Conservation (phyloP, 2,329 filamentous ascomycete genomes). For the Grosmannia clavigera region DNA sequence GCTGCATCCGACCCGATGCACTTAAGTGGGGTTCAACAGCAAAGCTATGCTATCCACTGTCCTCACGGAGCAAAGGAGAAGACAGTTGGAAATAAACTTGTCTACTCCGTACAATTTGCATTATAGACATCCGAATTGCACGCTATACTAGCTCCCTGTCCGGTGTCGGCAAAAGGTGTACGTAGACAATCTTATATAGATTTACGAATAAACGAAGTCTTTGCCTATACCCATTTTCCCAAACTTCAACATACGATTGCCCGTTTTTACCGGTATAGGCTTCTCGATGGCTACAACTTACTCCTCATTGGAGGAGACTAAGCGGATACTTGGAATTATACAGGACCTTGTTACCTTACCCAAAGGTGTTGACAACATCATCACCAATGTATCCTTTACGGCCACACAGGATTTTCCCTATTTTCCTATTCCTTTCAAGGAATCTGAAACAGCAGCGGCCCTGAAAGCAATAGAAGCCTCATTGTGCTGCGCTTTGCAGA, state of each 20-base stretch:
- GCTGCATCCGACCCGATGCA: not conserved
- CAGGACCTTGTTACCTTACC: constrained; percentile 2
- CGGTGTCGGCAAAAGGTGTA: not conserved
- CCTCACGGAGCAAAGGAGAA: not conserved
- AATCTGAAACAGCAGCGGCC: constrained; percentile 7
- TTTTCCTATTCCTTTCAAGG: constrained; percentile 13
- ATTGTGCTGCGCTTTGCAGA: constrained; percentile 39
- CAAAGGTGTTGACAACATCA: not conserved
- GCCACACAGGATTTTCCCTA: constrained; percentile 12
- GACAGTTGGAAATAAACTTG: no score
- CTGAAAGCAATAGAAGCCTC: constrained; percentile 33
- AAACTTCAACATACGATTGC: not conserved
- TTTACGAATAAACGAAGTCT: not conserved
- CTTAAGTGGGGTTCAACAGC: not conserved
- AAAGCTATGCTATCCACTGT: not conserved
- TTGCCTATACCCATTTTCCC: not conserved
- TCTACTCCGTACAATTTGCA: no score
- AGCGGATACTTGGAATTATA: constrained; percentile 15
- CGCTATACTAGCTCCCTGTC: not conserved
- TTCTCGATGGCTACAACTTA: not conserved
- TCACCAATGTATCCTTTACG: constrained; percentile 5
- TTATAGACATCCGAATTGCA: no score
- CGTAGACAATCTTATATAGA: not conserved
- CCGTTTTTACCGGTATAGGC: no score
- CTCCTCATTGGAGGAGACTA: constrained; percentile 10